These are phyloP conservation scores for Kandelia obovata DNA, from an alignment of 345 rosid genomes.

Conservation along the genomic window DNA sequence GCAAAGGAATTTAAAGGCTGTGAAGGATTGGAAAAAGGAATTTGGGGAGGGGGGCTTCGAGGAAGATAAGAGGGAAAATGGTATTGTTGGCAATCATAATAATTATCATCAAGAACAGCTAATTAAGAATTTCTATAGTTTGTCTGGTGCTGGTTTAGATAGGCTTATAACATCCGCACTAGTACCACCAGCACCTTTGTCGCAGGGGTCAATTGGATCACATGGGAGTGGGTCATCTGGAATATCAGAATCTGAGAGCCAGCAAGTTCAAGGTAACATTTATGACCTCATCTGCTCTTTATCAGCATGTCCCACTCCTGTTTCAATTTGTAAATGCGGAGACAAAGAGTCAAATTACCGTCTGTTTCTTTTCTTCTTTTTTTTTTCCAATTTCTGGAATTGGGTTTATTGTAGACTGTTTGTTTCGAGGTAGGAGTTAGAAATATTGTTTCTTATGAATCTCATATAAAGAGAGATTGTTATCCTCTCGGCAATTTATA, in stretches of 20 bases:
- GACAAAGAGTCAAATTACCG: too few relatives aligned
- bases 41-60: constrained; percentile 27
- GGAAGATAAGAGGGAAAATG: constrained; percentile 26
- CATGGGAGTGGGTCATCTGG: constrained; percentile 62
- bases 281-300: background rate
- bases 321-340: too few relatives aligned
- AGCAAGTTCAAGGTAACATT: constrained; percentile 46
- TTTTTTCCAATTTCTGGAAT: too few relatives aligned
- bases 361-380: too few relatives aligned
- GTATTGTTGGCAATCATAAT: background rate
- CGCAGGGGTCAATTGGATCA: constrained; percentile 54
- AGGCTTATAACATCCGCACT: constrained; percentile 7
- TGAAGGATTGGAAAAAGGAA: constrained; percentile 22
- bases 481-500: too few relatives aligned
- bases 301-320: background rate
- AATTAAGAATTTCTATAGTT: constrained; percentile 4
- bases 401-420: too few relatives aligned
- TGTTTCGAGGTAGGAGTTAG: too few relatives aligned
- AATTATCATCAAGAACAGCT: constrained; percentile 1
- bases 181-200: constrained; percentile 10
- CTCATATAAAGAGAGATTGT: too few relatives aligned
- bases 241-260: constrained; percentile 50
- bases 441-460: too few relatives aligned
- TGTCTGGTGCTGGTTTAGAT: constrained; percentile 10
- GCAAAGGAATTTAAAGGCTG: constrained; percentile 43